Base-by-base conservation (phyloP, 257 asterid species). In the Lycium ferocissimum region DNA sequence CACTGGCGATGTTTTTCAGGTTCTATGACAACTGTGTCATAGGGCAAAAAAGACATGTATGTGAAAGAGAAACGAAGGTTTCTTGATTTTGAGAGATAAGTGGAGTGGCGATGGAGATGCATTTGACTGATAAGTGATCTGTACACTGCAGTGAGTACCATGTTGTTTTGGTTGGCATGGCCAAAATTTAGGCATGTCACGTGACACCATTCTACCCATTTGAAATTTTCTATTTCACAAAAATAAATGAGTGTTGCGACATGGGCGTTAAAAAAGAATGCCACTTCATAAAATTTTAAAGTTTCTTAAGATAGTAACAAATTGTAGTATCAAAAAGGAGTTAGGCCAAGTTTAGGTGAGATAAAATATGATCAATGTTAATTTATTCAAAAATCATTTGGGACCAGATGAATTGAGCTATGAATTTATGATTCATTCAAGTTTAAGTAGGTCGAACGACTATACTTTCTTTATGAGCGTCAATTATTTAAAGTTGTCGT, bases 81-180 rank as follows among this genome's bases (percentile, higher is more conserved):
- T 69, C 22, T 69, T 40, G 53, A 38, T 17, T n/a, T 9, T 72
- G 35, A 37, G 14, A 76, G 82, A 76, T 76, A 76, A 76, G 82
- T 33, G 22, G 15, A 76, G 5, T 76, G 45, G 47, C 4, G 82
- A 3, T 22, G 63, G 22, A 76, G 63, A 76, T 26, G 65, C 47
- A 76, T 53, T 26, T 26, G 15, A 53, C 53, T 76, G 82, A 76
- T 76, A 76, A 76, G 82, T 76, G 14, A 26, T 76, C 63, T 26
- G 26, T 51, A 26, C 26, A 49, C 38, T 13, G 1, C 0, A 3
- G 49, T 6, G 6, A 1, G 61, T 40, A 37, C 6, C 58, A 72
- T 72, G 80, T 66, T 33, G 33, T 26, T 26, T 26, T 26, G 33
- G 0, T 26, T 26, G 33, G 33, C 33, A 26, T 40, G 81, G 59